Evolutionary conservation across 495 filamentous ascomycete genomes (phyloP).

Genomic region (Bryoglossum gracile): DNA sequence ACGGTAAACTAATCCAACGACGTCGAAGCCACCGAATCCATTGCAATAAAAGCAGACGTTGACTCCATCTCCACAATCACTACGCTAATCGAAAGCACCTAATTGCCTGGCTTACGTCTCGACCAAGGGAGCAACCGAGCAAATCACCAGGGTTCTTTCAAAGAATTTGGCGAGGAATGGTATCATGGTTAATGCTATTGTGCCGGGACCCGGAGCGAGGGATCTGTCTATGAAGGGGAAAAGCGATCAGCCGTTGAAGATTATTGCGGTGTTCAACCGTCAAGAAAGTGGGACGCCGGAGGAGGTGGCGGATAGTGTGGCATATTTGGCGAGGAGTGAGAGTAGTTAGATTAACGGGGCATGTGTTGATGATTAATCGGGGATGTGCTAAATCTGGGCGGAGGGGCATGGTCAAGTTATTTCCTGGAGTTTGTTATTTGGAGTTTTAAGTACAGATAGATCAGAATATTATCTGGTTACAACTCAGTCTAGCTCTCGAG

Average conservation of each 20-base stretch:
- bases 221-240: slow-evolving; percentile 61
- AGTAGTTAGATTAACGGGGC: slow-evolving; percentile 58
- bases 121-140: slow-evolving; percentile 64
- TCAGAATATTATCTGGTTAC: no score
- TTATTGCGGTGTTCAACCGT: slow-evolving; percentile 45
- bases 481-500: no score
- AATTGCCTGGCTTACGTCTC: slow-evolving; percentile 54
- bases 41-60: slow-evolving; percentile 59
- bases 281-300: slow-evolving; percentile 51
- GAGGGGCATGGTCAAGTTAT: no score
- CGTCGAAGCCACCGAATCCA: slow-evolving; percentile 43
- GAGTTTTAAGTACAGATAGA: background rate
- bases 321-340: slow-evolving; percentile 44
- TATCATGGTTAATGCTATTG: slow-evolving; percentile 57
- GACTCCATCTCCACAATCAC: slow-evolving; percentile 50
- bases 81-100: slow-evolving; percentile 51
- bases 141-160: slow-evolving; percentile 55
- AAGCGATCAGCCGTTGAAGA: slow-evolving; percentile 48
- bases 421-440: no score
- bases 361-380: slow-evolving; percentile 58
- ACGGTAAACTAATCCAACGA: slow-evolving; percentile 44
- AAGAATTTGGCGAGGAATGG: slow-evolving; percentile 57
- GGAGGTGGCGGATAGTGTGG: slow-evolving; percentile 53
- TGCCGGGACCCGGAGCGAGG: slow-evolving; percentile 59
- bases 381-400: slow-evolving; percentile 24